phyloP scores from a whole-genome alignment of 306 rosid genomes.

The Cucurbita ficifolia region DNA sequence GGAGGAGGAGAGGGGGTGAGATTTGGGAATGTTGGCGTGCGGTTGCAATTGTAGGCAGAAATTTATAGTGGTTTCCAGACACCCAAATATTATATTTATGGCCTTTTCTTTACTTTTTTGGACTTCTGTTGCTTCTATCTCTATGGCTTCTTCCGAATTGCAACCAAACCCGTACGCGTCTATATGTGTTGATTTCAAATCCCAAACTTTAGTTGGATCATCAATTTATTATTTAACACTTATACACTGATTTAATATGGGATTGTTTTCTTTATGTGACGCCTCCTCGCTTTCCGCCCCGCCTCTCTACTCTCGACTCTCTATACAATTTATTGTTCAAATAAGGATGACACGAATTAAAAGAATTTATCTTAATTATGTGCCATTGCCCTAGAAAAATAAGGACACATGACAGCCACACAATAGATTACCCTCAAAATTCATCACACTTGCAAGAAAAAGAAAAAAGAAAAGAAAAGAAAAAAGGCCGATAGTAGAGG shows the following conservation, averaged over 20 bases:
- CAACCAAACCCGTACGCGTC: background rate
- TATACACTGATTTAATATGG: no score
- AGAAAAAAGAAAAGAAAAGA: no score
- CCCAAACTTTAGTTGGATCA: no score
- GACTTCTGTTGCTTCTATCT: background rate
- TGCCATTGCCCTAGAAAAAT: background rate
- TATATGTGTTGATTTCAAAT: background rate
- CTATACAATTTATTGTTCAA: no score
- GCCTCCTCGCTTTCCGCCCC: no score
- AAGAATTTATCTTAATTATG: no score
- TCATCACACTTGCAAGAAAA: background rate
- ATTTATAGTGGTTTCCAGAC: constrained; percentile 34
- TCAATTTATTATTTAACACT: no score
- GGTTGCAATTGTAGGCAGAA: constrained; percentile 10
- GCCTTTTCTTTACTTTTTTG: background rate
- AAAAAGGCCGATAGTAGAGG: no score
- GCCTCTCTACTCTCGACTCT: no score
- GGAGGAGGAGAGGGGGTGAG: background rate
- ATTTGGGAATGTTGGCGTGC: constrained; percentile 43
- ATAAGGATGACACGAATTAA: no score
- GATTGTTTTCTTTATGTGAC: no score
- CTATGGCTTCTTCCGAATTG: background rate
- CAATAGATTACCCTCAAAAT: background rate
- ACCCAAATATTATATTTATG: background rate
- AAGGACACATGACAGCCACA: background rate